These are phyloP conservation scores for Populus deltoides DNA, from an alignment of 345 rosid genomes.

Conservation along the genomic window DNA sequence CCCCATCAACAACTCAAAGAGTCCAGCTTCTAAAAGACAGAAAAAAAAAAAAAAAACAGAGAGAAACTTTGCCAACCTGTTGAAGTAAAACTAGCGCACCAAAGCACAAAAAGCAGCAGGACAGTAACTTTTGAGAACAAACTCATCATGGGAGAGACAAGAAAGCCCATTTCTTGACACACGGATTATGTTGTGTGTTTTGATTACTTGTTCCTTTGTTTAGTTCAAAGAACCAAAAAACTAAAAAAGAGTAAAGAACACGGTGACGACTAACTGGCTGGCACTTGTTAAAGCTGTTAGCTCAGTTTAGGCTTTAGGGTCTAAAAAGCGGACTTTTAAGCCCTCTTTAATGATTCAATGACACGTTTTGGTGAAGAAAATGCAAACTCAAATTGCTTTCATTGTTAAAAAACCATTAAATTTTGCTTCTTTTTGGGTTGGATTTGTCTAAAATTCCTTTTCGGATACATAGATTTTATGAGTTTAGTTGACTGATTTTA, in stretches of 20 bases:
- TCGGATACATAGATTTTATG: neutral
- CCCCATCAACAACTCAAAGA: conserved; percentile 6
- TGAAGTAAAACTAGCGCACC: conserved; percentile 37
- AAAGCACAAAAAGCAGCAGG: conserved; percentile 41
- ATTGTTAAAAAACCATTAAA: neutral
- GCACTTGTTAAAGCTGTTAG: neutral
- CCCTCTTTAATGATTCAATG: conserved; percentile 8
- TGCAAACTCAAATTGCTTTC: neutral
- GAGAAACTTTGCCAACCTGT: conserved; percentile 45
- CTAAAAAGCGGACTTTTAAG: conserved; percentile 19
- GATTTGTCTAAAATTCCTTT: neutral
- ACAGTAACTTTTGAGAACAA: conserved; percentile 24
- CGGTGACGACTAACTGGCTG: conserved; percentile 2
- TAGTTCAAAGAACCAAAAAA: neutral
- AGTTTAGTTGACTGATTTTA: neutral
- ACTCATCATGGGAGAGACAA: conserved; percentile 23
- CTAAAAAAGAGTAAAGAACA: conserved; percentile 14
- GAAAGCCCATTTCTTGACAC: conserved; percentile 36
- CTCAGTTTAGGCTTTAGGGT: neutral
- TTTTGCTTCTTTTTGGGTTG: neutral
- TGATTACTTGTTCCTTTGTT: neutral
- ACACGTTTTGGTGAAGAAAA: neutral
- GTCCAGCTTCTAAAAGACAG: neutral
- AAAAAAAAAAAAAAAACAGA: neutral
- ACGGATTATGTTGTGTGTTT: neutral